A percentile compares a stretch with the other conserved stretches of the same genome.
Evolutionary conservation across 768 basidiomycete species (phyloP).

Genomic region (Leucocoprinus birnbaumii): DNA sequence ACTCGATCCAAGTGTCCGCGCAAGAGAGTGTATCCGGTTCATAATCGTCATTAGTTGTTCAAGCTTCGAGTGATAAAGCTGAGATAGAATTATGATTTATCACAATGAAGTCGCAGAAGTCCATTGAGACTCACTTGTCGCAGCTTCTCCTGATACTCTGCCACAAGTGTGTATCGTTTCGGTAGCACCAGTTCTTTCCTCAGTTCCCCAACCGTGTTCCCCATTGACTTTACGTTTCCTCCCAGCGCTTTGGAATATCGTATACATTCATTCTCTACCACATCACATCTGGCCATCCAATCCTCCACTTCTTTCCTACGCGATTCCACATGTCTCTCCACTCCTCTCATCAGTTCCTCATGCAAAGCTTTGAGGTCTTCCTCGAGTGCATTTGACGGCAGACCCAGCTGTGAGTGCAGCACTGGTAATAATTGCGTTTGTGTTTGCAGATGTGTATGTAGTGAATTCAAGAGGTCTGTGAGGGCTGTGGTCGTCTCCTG

Average conservation of each 20-base stretch:
- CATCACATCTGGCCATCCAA: conserved; percentile 63
- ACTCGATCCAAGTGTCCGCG: conserved; percentile 55
- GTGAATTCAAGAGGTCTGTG: conserved; percentile 69
- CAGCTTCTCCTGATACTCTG: conserved; percentile 74
- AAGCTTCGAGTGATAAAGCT: conserved; percentile 76
- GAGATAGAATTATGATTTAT: conserved; percentile 6
- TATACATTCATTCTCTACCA: conserved; percentile 61
- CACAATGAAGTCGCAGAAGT: neutral
- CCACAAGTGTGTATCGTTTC: conserved; percentile 61
- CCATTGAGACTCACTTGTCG: conserved; percentile 55
- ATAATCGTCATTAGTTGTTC: conserved; percentile 72
- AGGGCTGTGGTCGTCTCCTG: conserved; percentile 32
- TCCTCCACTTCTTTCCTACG: conserved; percentile 75
- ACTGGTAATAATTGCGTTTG: conserved; percentile 83
- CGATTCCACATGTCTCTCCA: conserved; percentile 68
- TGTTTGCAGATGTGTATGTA: conserved; percentile 74
- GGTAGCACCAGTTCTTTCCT: conserved; percentile 74
- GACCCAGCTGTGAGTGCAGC: conserved; percentile 80
- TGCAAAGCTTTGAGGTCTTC: conserved; percentile 77
- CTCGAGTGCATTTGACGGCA: conserved; percentile 75
- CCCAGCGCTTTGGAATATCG: conserved; percentile 71
- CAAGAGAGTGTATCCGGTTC: conserved; percentile 57
- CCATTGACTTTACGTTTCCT: conserved; percentile 64
- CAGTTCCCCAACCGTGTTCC: conserved; percentile 63
- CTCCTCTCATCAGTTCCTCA: conserved; percentile 69